These are phyloP conservation scores for Liquidambar formosana DNA, from an alignment of 164 flowering plant species.

Conservation along the genomic window DNA sequence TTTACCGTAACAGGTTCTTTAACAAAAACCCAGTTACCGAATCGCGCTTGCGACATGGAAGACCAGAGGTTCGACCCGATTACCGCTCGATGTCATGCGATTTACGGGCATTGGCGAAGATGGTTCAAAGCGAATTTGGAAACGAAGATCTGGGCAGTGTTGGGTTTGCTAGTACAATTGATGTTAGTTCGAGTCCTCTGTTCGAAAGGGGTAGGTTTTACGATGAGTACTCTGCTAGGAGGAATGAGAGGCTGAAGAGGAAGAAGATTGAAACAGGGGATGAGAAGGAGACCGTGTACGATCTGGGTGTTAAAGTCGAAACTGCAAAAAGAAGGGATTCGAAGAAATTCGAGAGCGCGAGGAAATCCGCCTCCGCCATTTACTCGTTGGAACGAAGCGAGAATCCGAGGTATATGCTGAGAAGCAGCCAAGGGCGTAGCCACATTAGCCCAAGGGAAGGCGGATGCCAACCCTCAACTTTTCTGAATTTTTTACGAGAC, in stretches of 20 bases:
- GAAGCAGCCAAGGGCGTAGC: too few relatives aligned
- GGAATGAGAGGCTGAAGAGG: constrained; percentile 82
- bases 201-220: constrained; percentile 82
- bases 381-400: constrained; percentile 32
- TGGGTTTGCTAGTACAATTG: neutral
- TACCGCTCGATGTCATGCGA: constrained; percentile 61
- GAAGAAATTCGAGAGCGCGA: constrained; percentile 48
- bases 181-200: constrained; percentile 30
- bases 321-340: constrained; percentile 54
- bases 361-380: constrained; percentile 53
- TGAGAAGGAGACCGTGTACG: constrained; percentile 27
- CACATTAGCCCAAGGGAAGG: too few relatives aligned
- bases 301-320: constrained; percentile 59
- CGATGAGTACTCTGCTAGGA: constrained; percentile 73
- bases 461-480: too few relatives aligned
- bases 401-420: constrained; percentile 56
- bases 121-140: constrained; percentile 57
- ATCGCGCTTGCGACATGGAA: constrained; percentile 19
- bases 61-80: constrained; percentile 49
- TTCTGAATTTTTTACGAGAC: too few relatives aligned
- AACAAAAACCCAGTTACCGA: constrained; percentile 42
- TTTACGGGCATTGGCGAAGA: constrained; percentile 56
- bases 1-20: constrained; percentile 39
- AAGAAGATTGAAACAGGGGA: constrained; percentile 51
- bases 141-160: constrained; percentile 8